phyloP scores from a whole-genome alignment of 805 yeast genomes.

The Schwanniomyces occidentalis region DNA sequence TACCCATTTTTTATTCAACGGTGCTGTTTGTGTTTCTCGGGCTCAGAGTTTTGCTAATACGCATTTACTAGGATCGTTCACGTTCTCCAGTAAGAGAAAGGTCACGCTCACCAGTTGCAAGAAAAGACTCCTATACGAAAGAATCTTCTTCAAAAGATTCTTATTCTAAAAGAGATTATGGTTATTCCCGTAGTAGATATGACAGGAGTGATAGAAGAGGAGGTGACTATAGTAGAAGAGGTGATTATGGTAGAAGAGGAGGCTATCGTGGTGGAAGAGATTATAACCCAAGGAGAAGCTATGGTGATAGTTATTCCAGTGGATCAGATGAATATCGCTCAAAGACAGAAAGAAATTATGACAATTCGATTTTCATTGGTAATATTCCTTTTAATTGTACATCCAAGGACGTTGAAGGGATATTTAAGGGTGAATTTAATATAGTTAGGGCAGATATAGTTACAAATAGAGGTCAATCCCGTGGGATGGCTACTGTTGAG shows the following conservation, averaged over 20 bases:
- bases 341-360: slow-evolving; percentile 55
- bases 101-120: slow-evolving; percentile 40
- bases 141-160: slow-evolving; percentile 32
- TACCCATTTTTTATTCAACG: slow-evolving; percentile 6
- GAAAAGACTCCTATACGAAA: slow-evolving; percentile 10
- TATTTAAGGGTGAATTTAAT: slow-evolving; percentile 50
- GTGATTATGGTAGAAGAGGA: slow-evolving; percentile 25
- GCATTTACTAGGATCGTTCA: slow-evolving; percentile 34
- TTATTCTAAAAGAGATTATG: slow-evolving; percentile 30
- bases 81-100: slow-evolving; percentile 35
- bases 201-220: slow-evolving; percentile 14
- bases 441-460: slow-evolving; percentile 84
- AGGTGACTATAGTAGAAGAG: slow-evolving; percentile 11
- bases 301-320: slow-evolving; percentile 12
- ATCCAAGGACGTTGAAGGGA: slow-evolving; percentile 57
- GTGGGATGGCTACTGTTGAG: slow-evolving; percentile 93
- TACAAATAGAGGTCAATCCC: slow-evolving; percentile 71
- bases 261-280: slow-evolving; percentile 20
- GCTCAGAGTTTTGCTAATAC: slow-evolving; percentile 19
- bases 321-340: slow-evolving; percentile 31
- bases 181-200: slow-evolving; percentile 26
- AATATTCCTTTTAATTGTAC: slow-evolving; percentile 68
- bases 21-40: neutral
- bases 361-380: slow-evolving; percentile 71
- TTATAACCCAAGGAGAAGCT: slow-evolving; percentile 12